Conservation (phyloP, 2,329 filamentous ascomycete genomes). For the Alternaria gaisen region DNA sequence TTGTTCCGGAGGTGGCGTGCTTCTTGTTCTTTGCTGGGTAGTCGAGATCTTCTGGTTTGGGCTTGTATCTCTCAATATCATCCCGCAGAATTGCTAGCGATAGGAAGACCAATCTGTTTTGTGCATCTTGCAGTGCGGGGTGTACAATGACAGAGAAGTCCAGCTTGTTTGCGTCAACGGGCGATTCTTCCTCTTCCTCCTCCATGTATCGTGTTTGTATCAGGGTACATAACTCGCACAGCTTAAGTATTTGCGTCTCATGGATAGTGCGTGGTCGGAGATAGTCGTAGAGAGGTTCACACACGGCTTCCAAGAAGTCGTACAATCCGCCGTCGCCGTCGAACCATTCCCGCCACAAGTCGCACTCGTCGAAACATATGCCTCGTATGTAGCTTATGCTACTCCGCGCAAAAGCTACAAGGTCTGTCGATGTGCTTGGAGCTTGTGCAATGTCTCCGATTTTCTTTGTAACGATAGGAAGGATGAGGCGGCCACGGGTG, state of each 20-base stretch:
- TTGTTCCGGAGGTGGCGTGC: constrained; percentile 51
- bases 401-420: constrained; percentile 70
- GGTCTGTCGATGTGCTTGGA: constrained; percentile 68
- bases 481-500: constrained; percentile 65
- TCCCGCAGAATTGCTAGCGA: constrained; percentile 70
- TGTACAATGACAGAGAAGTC: constrained; percentile 71
- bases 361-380: constrained; percentile 72
- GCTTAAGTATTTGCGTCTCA: constrained; percentile 70
- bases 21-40: constrained; percentile 65
- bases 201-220: constrained; percentile 72
- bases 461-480: constrained; percentile 70
- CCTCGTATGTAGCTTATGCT: constrained; percentile 72
- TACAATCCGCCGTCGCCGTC: constrained; percentile 69
- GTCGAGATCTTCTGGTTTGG: constrained; percentile 71
- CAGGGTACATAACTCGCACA: constrained; percentile 72
- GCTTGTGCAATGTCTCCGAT: constrained; percentile 64
- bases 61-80: constrained; percentile 72
- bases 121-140: constrained; percentile 72
- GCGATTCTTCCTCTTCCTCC: constrained; percentile 58
- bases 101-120: constrained; percentile 72
- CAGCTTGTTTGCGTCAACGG: constrained; percentile 62
- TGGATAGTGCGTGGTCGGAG: constrained; percentile 71
- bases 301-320: constrained; percentile 72
- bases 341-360: constrained; percentile 73
- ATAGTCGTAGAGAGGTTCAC: constrained; percentile 73